phyloP scores from a whole-genome alignment of 2,329 filamentous ascomycete species.

The Sporothrix brunneoviolacea region DNA sequence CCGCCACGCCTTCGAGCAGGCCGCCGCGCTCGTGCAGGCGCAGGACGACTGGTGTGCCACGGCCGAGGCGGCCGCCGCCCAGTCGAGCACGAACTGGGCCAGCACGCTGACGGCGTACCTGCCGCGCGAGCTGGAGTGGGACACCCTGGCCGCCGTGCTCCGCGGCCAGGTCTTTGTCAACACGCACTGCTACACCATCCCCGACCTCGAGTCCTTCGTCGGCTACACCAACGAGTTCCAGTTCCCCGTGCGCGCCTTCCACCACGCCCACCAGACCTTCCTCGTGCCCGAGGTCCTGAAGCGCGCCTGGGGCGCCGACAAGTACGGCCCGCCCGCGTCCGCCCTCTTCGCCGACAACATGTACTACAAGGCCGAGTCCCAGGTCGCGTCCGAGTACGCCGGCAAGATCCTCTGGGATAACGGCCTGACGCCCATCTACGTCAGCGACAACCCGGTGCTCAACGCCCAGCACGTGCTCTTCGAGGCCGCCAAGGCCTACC shows the following conservation, averaged over 20 bases:
- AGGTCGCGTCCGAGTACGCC: constrained; percentile 57
- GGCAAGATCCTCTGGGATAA: constrained; percentile 60
- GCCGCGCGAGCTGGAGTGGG: constrained; percentile 57
- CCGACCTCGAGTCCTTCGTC: constrained; percentile 63
- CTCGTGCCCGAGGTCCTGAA: constrained; percentile 59
- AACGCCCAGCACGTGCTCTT: constrained; percentile 65
- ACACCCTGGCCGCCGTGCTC: constrained; percentile 54
- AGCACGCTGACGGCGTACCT: constrained; percentile 51
- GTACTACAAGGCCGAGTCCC: constrained; percentile 65
- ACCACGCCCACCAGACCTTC: constrained; percentile 63
- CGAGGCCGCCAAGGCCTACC: constrained; percentile 54
- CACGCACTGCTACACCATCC: constrained; percentile 64
- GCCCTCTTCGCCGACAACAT: constrained; percentile 57
- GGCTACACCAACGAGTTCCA: constrained; percentile 67
- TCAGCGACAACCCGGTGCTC: constrained; percentile 64
- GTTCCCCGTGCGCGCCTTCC: constrained; percentile 59
- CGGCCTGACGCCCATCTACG: constrained; percentile 59
- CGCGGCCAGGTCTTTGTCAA: constrained; percentile 64
- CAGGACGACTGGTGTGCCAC: constrained; percentile 64
- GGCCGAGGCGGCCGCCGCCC: constrained; percentile 38
- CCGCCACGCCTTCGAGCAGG: constrained; percentile 60
- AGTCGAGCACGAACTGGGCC: constrained; percentile 37
- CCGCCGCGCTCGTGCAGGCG: constrained; percentile 45
- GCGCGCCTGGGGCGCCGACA: constrained; percentile 41
- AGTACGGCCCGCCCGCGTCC: constrained; percentile 18